Base-by-base conservation (phyloP, 140 eudicot species). In the Flaveria floridana region DNA sequence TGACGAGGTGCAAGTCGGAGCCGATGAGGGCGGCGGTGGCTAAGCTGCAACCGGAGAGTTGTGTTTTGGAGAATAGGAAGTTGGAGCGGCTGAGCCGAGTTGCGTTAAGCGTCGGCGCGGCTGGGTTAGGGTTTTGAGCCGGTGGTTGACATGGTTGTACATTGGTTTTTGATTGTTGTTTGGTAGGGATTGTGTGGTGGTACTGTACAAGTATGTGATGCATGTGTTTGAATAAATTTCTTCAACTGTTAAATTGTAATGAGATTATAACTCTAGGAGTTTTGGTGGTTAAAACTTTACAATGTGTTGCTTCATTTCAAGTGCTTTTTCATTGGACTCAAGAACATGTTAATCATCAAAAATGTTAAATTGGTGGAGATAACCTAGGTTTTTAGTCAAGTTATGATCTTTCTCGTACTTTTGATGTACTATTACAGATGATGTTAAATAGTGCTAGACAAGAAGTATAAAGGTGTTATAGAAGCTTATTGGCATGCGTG, bases 1-100 rank as follows among this genome's bases (percentile, higher is more conserved):
- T 91, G 81, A 86, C 95, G 9, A 58, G 97, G 74, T 91, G 97
- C 72, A 80, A 82, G 75, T 78, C 83, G 23, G 86, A 70, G 81
- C 84, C 83, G 69, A 74, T 75, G 76, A 75, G 62, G 65, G 47
- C 75, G 62, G 78, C 70, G 41, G 84, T 76, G 56, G 86, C 82
- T 56, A 82, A 83, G 87, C 76, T 84, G 7, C 57, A 18, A 21
- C 65, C 30, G 7, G 65, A 58, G 65, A 58, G 65, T 58, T 58
- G 65, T 58, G 65, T 58, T 21, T 58, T 58, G 65, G 65, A 58
- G 14, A 58, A 58, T 4, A 58, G 65, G 65, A 58, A 58, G 65
- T 58, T 21, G 65, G 65, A 58, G 23, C 65, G 37, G 65, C 65
- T 58, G 65, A 58, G 65, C 65, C 65, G 65, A 1, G 65, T 21